These are phyloP conservation scores for Cylindrodendrum hubeiense DNA, from an alignment of 2,329 filamentous ascomycete genomes.

Conservation along the genomic window DNA sequence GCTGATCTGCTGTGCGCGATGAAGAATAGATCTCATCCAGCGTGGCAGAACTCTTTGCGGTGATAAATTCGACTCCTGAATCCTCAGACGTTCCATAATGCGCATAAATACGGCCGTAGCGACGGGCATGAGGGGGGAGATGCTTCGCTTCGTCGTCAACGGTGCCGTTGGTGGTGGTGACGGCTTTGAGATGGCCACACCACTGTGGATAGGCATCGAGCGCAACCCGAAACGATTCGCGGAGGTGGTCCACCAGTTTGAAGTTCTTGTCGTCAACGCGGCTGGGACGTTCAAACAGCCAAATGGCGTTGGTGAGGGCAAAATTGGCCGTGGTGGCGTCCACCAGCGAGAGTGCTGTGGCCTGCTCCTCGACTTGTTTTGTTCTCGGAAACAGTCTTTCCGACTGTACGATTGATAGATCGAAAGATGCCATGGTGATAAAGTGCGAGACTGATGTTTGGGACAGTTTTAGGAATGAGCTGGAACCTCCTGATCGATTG, in stretches of 20 bases:
- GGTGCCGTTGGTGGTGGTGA: conserved; percentile 23
- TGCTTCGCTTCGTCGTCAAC: conserved; percentile 16
- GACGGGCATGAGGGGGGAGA: conserved; percentile 35
- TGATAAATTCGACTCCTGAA: conserved; percentile 37
- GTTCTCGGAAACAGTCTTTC: not conserved
- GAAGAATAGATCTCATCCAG: conserved; percentile 27
- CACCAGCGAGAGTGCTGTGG: conserved; percentile 34
- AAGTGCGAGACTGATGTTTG: too few species aligned
- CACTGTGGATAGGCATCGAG: conserved; percentile 37
- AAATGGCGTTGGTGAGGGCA: conserved; percentile 36
- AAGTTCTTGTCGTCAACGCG: not conserved
- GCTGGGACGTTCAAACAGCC: conserved; percentile 33
- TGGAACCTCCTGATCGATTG: not conserved
- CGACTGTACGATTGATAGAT: not conserved
- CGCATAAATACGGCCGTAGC: conserved; percentile 37
- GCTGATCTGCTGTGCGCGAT: conserved; percentile 4
- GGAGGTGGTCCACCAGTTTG: conserved; percentile 18
- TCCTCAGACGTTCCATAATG: conserved; percentile 32
- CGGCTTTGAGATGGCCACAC: conserved; percentile 33
- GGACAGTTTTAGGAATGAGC: not conserved
- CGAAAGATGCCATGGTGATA: not conserved
- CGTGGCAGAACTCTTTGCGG: conserved; percentile 23
- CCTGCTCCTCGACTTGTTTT: not conserved
- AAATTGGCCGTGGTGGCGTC: conserved; percentile 41
- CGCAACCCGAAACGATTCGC: conserved; percentile 16